Evolutionary conservation across 352 stramenopile species (phyloP), one percentile per base, ranked within the genome.

Genomic region (Phytophthora syringae): DNA sequence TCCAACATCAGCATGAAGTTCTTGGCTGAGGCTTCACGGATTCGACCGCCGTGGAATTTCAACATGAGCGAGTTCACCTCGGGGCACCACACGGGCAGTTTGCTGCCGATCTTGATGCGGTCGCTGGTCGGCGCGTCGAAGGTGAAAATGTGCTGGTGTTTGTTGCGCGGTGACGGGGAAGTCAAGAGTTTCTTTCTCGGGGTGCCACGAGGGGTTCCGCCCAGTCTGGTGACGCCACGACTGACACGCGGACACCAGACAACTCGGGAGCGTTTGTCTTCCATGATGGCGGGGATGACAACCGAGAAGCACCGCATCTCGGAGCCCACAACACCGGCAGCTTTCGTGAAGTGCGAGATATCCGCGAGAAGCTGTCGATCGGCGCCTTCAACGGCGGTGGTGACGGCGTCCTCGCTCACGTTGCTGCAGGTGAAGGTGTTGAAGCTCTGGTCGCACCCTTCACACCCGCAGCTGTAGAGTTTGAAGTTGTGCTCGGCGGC

Each of bases 1-100:
- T 95, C 83, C 47, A 95, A 30, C 70, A 84, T 88, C 22, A 97
- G 76, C 79, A 96, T 94, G 60, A 97, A 97, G 61, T 97, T 97
- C 70, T 97, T 97, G 52, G 89, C 86, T 10, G 86, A 95, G 30
- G 89, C 87, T 73, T 96, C 86, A 34, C 84, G 86, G 51, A 97
- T 92, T 20, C 89, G 82, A 9, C 86, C 82, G 36, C 87, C 88
- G 47, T 95, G 86, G 71, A 97, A 97, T 71, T 95, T 96, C 56
- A 97, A 72, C 77, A 96, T 93, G 15, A 97, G 74, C 47, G 79
- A 93, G 61, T 92, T 92, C 20, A 97, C 83, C 49, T 96, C 84
- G 3, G 84, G 77, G 66, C 85, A 96, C 89, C 89, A 97, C 18
- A 93, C 79, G 2, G 89, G 89, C 42, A 94, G 57, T 60, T 96